Evolutionary conservation across 169 alveolate genomes (phyloP).

Genomic region (Plasmodium inui): DNA sequence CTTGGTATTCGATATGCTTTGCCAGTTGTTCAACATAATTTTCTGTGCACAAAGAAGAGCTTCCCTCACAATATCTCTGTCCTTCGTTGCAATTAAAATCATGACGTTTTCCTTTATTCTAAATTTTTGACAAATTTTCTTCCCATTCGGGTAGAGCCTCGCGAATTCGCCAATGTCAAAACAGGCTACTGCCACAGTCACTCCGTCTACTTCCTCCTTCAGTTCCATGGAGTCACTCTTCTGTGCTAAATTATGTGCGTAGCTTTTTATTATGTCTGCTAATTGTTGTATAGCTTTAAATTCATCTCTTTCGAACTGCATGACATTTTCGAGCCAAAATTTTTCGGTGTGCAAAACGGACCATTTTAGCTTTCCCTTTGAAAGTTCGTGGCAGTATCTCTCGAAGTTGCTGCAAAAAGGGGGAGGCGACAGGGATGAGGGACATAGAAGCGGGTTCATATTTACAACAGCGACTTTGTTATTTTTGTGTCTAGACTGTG

Average conservation of each 20-base stretch:
- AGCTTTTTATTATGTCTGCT: constrained; percentile 83
- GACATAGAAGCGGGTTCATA: background rate
- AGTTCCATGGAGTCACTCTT: constrained; percentile 18
- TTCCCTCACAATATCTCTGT: constrained; percentile 89
- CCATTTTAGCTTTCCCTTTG: constrained; percentile 87
- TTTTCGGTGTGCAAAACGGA: constrained; percentile 89
- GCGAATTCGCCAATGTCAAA: constrained; percentile 93
- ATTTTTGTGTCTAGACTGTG: background rate
- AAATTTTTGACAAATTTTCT: constrained; percentile 88
- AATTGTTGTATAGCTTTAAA: constrained; percentile 85
- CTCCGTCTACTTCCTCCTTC: constrained; percentile 81
- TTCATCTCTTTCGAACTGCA: constrained; percentile 87
- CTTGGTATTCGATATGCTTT: constrained; percentile 76
- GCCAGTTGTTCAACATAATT: constrained; percentile 90
- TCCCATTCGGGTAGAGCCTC: constrained; percentile 90
- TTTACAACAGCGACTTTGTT: background rate
- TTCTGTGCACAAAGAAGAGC: constrained; percentile 92
- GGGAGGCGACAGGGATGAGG: background rate
- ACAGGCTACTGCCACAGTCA: constrained; percentile 90
- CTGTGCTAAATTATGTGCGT: constrained; percentile 38
- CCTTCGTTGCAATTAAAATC: constrained; percentile 87
- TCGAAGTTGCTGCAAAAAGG: constrained; percentile 81
- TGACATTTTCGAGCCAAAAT: constrained; percentile 87
- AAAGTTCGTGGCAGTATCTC: constrained; percentile 85
- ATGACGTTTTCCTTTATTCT: constrained; percentile 88